Percentiles rank a stretch among this genome's conserved stretches.
These are phyloP conservation scores for Neopestalotiopsis rosae DNA, from an alignment of 2,329 filamentous ascomycete species.

Conservation along the genomic window DNA sequence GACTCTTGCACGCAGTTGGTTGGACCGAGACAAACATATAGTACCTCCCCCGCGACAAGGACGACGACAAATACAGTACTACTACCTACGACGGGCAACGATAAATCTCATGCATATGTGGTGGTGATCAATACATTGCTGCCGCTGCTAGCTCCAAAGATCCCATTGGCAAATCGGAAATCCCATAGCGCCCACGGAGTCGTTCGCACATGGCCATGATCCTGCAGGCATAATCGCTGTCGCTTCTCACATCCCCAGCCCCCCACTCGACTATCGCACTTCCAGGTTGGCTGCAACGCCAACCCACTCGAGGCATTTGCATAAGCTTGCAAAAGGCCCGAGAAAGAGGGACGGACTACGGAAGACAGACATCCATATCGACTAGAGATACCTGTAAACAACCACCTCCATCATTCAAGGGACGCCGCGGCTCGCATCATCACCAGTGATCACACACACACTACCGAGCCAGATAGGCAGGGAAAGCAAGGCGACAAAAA, in stretches of 20 bases:
- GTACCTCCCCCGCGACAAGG: neutral
- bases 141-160: conserved; percentile 2
- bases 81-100: too few species aligned
- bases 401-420: neutral
- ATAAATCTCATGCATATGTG: too few species aligned
- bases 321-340: conserved; percentile 19
- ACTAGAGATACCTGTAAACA: neutral
- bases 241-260: conserved; percentile 1
- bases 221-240: neutral
- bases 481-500: neutral
- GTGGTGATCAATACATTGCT: neutral
- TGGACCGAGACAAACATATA: neutral
- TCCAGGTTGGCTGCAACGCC: neutral
- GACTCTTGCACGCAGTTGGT: neutral
- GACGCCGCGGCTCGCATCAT: neutral
- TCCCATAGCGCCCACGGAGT: conserved; percentile 17
- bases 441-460: neutral
- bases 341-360: conserved; percentile 8
- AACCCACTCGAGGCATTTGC: conserved; percentile 9
- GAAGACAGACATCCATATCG: conserved; percentile 2
- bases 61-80: neutral
- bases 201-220: conserved; percentile 12
- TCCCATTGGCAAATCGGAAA: conserved; percentile 18
- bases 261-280: neutral
- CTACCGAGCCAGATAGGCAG: neutral